Conservation (phyloP, 306 rosid species). For the Casuarina equisetifolia region DNA sequence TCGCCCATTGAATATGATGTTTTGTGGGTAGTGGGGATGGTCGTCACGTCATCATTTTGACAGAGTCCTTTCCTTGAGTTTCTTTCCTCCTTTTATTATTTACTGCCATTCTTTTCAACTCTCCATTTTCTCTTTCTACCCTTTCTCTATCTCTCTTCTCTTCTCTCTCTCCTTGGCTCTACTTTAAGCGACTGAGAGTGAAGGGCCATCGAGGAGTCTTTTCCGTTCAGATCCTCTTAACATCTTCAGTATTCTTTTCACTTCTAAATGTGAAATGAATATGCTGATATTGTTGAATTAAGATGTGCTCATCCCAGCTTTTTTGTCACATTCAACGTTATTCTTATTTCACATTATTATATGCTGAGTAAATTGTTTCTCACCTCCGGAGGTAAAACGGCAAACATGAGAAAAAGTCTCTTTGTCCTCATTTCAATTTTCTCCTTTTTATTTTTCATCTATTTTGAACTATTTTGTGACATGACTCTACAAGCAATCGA, state of each 20-base stretch:
- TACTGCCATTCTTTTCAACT: background rate
- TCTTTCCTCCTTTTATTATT: background rate
- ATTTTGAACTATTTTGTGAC: background rate
- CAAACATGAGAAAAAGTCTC: background rate
- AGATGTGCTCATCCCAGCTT: too few relatives aligned
- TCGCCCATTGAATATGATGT: conserved; percentile 37
- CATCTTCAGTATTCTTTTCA: too few relatives aligned
- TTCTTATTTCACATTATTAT: background rate
- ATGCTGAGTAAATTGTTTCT: background rate
- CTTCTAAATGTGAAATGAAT: too few relatives aligned
- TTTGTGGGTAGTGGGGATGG: conserved; percentile 45
- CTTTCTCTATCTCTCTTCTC: too few relatives aligned
- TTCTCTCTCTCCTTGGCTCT: background rate
- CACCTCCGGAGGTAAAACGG: background rate
- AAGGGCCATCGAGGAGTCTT: too few relatives aligned
- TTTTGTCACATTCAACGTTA: background rate
- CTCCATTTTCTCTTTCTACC: background rate
- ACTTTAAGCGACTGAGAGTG: too few relatives aligned
- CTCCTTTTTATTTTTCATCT: background rate
- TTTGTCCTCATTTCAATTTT: background rate
- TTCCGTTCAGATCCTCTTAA: too few relatives aligned
- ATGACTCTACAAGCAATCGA: background rate
- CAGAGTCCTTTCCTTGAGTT: conserved; percentile 33
- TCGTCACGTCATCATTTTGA: conserved; percentile 57
- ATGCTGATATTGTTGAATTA: too few relatives aligned